Evolutionary conservation across 257 asterid genomes (phyloP).

Genomic region (Handroanthus guayacan): DNA sequence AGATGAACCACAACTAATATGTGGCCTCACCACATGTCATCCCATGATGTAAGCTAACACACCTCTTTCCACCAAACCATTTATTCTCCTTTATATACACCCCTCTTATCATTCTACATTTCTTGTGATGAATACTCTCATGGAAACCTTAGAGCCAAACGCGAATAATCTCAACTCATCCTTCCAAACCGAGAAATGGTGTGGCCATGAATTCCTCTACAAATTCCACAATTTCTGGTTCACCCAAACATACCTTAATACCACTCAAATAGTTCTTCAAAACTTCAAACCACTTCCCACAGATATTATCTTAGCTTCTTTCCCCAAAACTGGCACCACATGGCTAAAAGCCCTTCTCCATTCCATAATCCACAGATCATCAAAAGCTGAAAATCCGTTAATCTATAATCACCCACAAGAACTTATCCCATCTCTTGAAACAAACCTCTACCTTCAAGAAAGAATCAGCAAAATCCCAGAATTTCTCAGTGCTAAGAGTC

Average conservation of each 20-base stretch:
- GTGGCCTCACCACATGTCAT: too few relatives aligned
- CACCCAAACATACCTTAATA: slow-evolving; percentile 41
- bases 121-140: background rate
- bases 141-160: background rate
- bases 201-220: slow-evolving; percentile 40
- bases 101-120: background rate
- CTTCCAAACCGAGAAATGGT: slow-evolving; percentile 47
- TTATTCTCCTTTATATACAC: too few relatives aligned
- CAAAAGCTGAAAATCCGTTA: slow-evolving; percentile 18
- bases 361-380: slow-evolving; percentile 44
- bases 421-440: slow-evolving; percentile 58
- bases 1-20: too few relatives aligned
- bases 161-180: background rate
- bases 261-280: slow-evolving; percentile 40
- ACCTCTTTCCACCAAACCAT: too few relatives aligned
- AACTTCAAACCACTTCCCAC: slow-evolving; percentile 47
- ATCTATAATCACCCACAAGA: slow-evolving; percentile 51
- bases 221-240: slow-evolving; percentile 57
- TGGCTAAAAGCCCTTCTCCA: slow-evolving; percentile 66
- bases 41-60: too few relatives aligned
- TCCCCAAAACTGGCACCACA: slow-evolving; percentile 70
- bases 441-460: slow-evolving; percentile 32
- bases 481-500: background rate
- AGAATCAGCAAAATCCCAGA: background rate
- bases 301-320: slow-evolving; percentile 55